phyloP scores from a whole-genome alignment of 495 filamentous ascomycete genomes.

The Tirmania nivea region DNA sequence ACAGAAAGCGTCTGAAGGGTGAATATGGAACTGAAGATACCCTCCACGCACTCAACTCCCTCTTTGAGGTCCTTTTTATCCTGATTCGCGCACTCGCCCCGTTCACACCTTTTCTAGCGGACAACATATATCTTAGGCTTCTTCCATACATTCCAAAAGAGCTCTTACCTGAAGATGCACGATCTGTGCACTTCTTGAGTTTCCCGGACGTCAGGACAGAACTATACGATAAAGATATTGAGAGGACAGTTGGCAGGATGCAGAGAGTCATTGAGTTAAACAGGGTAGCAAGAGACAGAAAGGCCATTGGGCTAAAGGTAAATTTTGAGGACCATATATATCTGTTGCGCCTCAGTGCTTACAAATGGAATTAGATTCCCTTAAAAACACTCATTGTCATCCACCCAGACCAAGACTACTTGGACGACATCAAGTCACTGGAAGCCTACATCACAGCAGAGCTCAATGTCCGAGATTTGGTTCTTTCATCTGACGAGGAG shows the following conservation, averaged over 20 bases:
- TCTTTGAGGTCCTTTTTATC: constrained; percentile 92
- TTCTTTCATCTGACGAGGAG: constrained; percentile 67
- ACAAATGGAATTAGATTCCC: constrained; percentile 40
- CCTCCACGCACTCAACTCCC: constrained; percentile 71
- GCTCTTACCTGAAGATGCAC: constrained; percentile 42
- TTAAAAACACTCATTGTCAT: constrained; percentile 80
- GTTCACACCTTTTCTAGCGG: constrained; percentile 88
- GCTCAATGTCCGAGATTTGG: constrained; percentile 68
- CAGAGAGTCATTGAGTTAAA: constrained; percentile 84
- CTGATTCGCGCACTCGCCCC: constrained; percentile 70
- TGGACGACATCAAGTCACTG: constrained; percentile 69
- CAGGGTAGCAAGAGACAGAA: constrained; percentile 65
- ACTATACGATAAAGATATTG: constrained; percentile 68
- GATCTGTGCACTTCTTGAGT: constrained; percentile 77
- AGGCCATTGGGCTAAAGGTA: constrained; percentile 44
- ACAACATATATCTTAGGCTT: constrained; percentile 80
- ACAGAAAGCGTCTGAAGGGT: constrained; percentile 85
- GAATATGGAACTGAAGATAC: constrained; percentile 78
- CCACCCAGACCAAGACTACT: constrained; percentile 57
- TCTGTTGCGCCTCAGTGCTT: neutral
- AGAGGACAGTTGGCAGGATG: constrained; percentile 74
- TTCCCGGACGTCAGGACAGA: constrained; percentile 77
- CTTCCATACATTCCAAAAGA: constrained; percentile 52
- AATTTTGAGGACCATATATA: neutral
- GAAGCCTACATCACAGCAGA: constrained; percentile 74